These are phyloP conservation scores for Arabidopsis lyrata DNA, from an alignment of 441 rosid genomes.

Conservation along the genomic window DNA sequence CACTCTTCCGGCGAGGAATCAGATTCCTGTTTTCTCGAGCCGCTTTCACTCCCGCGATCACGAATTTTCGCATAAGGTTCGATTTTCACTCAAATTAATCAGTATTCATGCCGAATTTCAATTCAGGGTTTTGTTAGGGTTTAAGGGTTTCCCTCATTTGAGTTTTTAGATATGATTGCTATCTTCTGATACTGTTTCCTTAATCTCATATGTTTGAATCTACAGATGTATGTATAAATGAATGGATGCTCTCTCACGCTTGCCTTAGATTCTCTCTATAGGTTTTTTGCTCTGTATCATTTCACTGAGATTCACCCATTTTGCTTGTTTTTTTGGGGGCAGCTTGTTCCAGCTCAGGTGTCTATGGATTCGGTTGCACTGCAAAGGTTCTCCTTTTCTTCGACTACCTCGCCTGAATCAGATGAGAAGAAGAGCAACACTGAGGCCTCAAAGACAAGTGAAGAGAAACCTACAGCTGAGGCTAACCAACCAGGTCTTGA, in stretches of 20 bases:
- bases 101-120: not conserved
- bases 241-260: not conserved
- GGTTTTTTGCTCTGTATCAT: constrained; percentile 15
- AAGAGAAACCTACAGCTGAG: constrained; percentile 49
- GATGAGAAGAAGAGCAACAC: constrained; percentile 52
- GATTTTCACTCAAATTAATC: not conserved
- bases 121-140: constrained; percentile 60
- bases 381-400: constrained; percentile 58
- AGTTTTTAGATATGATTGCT: constrained; percentile 5
- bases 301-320: constrained; percentile 42
- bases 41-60: constrained; percentile 47
- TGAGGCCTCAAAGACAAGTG: constrained; percentile 41
- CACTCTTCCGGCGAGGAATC: constrained; percentile 50
- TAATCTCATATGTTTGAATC: constrained; percentile 14
- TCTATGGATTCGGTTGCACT: constrained; percentile 48
- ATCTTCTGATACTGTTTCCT: not conserved
- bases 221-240: not conserved
- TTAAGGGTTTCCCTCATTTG: constrained; percentile 32
- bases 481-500: constrained; percentile 56
- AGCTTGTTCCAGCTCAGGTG: constrained; percentile 29
- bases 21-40: constrained; percentile 44
- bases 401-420: constrained; percentile 62
- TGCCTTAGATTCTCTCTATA: constrained; percentile 11
- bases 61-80: constrained; percentile 55
- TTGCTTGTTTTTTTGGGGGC: constrained; percentile 1